Conservation (phyloP, 768 basidiomycete genomes). For the Boletus tomentosulus region DNA sequence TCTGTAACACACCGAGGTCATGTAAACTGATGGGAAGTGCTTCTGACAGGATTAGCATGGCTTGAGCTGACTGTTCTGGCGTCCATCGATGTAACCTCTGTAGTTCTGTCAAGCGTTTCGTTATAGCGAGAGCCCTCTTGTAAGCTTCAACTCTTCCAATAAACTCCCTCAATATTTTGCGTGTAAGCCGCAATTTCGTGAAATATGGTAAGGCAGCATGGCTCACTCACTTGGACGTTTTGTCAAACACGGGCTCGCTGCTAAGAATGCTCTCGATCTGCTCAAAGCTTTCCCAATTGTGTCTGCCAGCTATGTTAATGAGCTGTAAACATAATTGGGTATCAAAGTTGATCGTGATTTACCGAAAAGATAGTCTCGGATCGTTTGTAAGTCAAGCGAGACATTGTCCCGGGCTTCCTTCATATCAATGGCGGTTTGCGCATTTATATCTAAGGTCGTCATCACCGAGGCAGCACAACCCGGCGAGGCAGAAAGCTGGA, state of each 20-base stretch:
- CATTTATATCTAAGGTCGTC: no score
- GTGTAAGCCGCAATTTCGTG: background rate
- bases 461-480: no score
- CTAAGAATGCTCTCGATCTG: constrained; percentile 44
- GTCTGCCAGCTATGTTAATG: constrained; percentile 39
- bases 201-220: background rate
- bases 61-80: constrained; percentile 41
- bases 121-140: constrained; percentile 49
- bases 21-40: constrained; percentile 45
- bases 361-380: no score
- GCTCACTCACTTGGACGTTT: constrained; percentile 44
- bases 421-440: no score
- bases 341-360: no score
- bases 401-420: no score
- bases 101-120: constrained; percentile 57
- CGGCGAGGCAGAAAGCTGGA: no score
- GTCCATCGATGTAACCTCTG: constrained; percentile 52
- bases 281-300: constrained; percentile 47
- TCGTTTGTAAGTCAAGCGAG: no score
- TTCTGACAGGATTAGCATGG: constrained; percentile 50
- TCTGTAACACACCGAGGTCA: constrained; percentile 26
- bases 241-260: constrained; percentile 57
- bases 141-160: constrained; percentile 56
- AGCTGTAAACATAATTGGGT: background rate
- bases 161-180: constrained; percentile 43